A percentile compares a stretch with the other conserved stretches of the same genome.
Conservation (phyloP, 345 rosid genomes). For the Anacardium occidentale region DNA sequence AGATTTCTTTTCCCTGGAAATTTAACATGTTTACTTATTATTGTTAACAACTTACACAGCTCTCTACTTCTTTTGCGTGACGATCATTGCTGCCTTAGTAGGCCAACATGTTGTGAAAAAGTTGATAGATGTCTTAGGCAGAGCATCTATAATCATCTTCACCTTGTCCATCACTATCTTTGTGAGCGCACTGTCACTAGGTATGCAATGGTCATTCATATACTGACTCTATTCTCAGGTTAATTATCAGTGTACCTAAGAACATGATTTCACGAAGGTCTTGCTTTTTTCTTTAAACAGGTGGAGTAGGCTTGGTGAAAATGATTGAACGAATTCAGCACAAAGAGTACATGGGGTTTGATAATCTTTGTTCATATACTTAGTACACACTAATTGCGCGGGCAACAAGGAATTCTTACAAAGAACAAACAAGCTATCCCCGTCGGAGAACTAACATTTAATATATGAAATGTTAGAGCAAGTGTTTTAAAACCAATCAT, state of each 20-base stretch:
- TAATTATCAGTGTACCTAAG: background rate
- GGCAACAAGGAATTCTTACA: background rate
- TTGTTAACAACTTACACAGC: too few species aligned
- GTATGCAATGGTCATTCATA: conserved; percentile 5
- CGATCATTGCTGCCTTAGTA: too few species aligned
- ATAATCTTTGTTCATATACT: conserved; percentile 27
- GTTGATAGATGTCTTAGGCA: conserved; percentile 29
- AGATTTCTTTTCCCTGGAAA: too few species aligned
- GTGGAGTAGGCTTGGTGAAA: conserved; percentile 37
- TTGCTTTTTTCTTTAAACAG: conserved; percentile 17
- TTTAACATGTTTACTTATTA: too few species aligned
- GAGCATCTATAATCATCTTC: conserved; percentile 44
- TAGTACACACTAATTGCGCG: background rate
- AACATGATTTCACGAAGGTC: background rate
- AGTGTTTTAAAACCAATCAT: too few species aligned
- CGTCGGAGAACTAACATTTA: too few species aligned
- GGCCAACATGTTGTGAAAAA: conserved; percentile 29
- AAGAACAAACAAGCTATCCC: too few species aligned
- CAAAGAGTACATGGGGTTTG: conserved; percentile 43
- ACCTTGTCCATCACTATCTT: conserved; percentile 34
- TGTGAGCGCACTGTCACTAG: conserved; percentile 37
- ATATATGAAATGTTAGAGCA: too few species aligned
- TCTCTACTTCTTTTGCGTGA: too few species aligned
- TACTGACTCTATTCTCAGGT: too few species aligned
- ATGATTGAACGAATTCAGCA: conserved; percentile 33